phyloP scores from a whole-genome alignment of 345 rosid species.

The Eucalyptus sp. region DNA sequence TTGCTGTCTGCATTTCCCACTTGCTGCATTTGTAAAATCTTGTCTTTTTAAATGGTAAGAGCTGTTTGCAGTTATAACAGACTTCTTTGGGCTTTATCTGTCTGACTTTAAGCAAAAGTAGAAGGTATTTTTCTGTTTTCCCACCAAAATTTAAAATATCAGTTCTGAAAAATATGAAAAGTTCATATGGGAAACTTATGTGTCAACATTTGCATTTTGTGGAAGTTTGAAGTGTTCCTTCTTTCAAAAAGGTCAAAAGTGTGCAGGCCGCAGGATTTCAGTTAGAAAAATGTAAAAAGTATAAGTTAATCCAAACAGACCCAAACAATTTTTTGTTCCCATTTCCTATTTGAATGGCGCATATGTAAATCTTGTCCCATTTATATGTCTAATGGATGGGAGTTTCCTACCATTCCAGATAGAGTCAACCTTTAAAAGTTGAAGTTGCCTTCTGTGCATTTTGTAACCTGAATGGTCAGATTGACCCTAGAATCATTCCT shows the following conservation, averaged over 20 bases:
- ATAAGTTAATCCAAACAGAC: background rate
- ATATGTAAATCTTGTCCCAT: background rate
- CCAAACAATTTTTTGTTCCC: background rate
- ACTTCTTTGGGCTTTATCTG: background rate
- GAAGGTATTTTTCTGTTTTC: background rate
- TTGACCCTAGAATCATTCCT: background rate
- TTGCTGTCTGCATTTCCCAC: background rate
- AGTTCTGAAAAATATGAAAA: background rate
- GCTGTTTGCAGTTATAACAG: background rate
- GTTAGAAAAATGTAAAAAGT: background rate
- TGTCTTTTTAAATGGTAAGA: background rate
- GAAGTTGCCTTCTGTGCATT: background rate
- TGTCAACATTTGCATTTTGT: background rate
- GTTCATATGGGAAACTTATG: background rate
- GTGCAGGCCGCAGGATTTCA: background rate
- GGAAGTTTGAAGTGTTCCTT: background rate
- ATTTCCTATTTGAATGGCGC: background rate
- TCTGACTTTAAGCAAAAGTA: background rate
- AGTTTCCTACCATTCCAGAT: background rate
- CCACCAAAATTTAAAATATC: background rate
- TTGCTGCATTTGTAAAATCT: background rate
- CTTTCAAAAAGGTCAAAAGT: background rate
- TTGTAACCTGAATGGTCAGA: background rate
- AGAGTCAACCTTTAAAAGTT: background rate
- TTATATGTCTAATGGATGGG: background rate